A percentile compares a stretch with the other conserved stretches of the same genome.
phyloP scores from a whole-genome alignment of 78 protist species.

The Dictyostelium discoideum region DNA sequence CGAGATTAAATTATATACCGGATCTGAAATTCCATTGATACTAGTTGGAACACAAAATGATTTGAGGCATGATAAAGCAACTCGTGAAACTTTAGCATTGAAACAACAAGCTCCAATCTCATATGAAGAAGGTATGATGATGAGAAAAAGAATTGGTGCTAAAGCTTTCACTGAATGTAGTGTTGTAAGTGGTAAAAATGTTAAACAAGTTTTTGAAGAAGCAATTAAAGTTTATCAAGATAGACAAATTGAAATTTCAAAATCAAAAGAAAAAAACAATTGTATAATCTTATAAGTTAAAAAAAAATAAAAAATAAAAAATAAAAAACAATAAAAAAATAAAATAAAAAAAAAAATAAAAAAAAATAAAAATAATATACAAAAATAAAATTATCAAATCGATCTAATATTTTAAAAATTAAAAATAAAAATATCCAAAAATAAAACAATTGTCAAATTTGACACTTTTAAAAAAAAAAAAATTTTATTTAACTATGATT shows the following conservation, averaged over 20 bases:
- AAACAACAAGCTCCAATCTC: constrained; percentile 69
- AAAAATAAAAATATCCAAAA: background rate
- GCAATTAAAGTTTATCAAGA: constrained; percentile 56
- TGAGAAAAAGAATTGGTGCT: constrained; percentile 72
- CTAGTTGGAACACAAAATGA: constrained; percentile 93
- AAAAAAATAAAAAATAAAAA: background rate
- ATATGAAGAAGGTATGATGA: constrained; percentile 74
- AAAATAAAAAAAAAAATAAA: background rate
- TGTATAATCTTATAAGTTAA: constrained; percentile 30
- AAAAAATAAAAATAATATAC: background rate
- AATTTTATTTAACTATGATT: too few relatives aligned
- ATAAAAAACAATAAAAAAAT: background rate
- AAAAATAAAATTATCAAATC: background rate
- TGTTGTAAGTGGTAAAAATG: constrained; percentile 54
- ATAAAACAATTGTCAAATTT: too few relatives aligned
- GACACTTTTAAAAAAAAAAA: too few relatives aligned
- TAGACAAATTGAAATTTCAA: background rate
- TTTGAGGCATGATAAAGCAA: constrained; percentile 60
- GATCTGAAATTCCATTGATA: constrained; percentile 85
- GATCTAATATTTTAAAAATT: background rate
- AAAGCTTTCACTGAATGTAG: constrained; percentile 62
- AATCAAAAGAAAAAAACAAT: constrained; percentile 20
- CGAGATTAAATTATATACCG: constrained; percentile 91
- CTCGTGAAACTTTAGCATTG: background rate
- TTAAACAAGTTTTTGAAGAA: constrained; percentile 70